Evolutionary conservation across 2,329 filamentous ascomycete species (phyloP), one percentile per base, ranked within the genome.

Genomic region (Chaetomium globosum): DNA sequence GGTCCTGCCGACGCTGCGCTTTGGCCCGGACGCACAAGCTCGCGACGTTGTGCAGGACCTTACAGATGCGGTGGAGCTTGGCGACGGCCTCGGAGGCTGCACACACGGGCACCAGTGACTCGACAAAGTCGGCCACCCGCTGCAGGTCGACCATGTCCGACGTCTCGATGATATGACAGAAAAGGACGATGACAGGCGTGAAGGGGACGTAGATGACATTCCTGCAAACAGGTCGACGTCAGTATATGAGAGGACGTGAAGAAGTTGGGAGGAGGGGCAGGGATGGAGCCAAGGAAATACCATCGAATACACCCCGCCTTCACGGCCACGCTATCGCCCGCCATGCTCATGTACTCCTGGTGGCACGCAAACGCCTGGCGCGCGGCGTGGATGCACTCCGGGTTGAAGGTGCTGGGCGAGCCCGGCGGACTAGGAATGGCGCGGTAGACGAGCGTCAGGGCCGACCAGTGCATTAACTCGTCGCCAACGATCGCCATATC

Each of bases 21-120:
- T 87, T 88, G 30, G 86, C 83, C 70, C 88, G 83, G 6, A 89
- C 79, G 68, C 89, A 90, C 4, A 88, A 76, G 53, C 79, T 79
- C 7, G 87, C 86, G 6, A 89, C 85, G 62, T 84, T 84, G 66
- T 82, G 81, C 73, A 90, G 85, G 30, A 89, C 81, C 43, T 83
- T 80, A 69, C 85, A 89, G 31, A 90, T 80, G n/a, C 81, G 83
- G 70, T 87, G 83, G 13, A 90, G 78, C 71, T 86, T 87, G 31
- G 83, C 80, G 26, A 87, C 81, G 2, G 84, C 82, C 71, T 88
- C 83, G 1, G 86, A 89, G 2, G 82, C 76, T 4, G 79, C 78
- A 54, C 80, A 79, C 2, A 81, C 79, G 0, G 80, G 79, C 65
- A 83, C 79, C 2, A 89, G 80, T 2, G 84, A 87, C 23, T 76